Evolutionary conservation across 192 early-diverging fungal genomes (phyloP), one percentile per base, ranked within the genome.

Genomic region (Phlyctochytrium arcticum): DNA sequence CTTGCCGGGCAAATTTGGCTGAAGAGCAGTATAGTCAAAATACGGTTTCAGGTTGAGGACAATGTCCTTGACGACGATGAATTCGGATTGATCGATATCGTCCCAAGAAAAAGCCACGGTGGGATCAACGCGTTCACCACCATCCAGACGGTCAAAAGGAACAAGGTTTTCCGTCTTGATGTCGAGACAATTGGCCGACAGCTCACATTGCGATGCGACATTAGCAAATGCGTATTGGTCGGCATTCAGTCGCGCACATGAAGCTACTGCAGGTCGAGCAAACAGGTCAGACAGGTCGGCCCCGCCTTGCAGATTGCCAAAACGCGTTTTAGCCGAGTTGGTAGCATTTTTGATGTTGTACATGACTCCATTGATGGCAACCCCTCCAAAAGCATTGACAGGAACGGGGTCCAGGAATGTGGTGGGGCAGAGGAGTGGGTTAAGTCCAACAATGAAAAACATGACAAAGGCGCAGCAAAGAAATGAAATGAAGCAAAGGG

Each of bases 361-460:
- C 32, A 66, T 60, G 6, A 7, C 6, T 8, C 66, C 72, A 1
- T 42, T 8, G n/a, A 70, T 21, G 12, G 70, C 36, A 23, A 69
- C 1, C 15, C 44, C 21, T 3, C 35, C 74, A 2, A 23, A 17
- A n/a, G 39, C 33, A 44, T 56, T 64, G n/a, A 36, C 9, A 4
- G 51, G 54, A 26, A 54, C 48, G 15, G 29, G 30, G 3, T 56
- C 32, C 19, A 17, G 44, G 5, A 36, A 12, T 0, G 6, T 9
- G 30, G 42, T 36, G 8, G 75, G 75, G 34, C 75, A 76, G 33
- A 75, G 32, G 17, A 72, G n/a, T 19, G 54, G 42, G 37, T 75
- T 66, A 50, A 76, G 46, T 24, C 49, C 65, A 21, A 76, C 34
- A 24, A 65, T 61, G 36, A 77, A 77, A 32, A 77, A 77, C 31